phyloP scores from a whole-genome alignment of 2,329 filamentous ascomycete genomes.

The Whalleya microplaca region DNA sequence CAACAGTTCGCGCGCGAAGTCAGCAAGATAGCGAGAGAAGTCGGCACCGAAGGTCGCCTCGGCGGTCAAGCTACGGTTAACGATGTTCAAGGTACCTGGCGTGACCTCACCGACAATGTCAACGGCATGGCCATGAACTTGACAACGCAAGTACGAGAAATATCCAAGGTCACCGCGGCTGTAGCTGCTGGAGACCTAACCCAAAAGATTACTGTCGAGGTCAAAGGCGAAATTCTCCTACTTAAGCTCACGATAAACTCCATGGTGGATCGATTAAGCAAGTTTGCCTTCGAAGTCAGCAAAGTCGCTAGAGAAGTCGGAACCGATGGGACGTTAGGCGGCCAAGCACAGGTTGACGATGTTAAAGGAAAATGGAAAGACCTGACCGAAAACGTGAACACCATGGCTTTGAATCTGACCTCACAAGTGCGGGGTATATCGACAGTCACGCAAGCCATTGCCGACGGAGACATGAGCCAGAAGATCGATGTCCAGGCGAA shows the following conservation, averaged over 20 bases:
- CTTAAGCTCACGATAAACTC: constrained; percentile 98
- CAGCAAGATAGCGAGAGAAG: constrained; percentile 92
- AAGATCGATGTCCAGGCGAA: constrained; percentile 95
- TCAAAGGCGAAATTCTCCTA: constrained; percentile 90
- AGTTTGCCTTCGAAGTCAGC: constrained; percentile 95
- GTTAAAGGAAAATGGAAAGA: constrained; percentile 99
- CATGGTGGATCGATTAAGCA: constrained; percentile 96
- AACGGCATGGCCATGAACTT: constrained; percentile 99
- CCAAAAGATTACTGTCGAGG: constrained; percentile 94
- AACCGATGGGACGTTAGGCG: constrained; percentile 91
- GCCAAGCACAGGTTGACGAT: constrained; percentile 90
- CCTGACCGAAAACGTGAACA: constrained; percentile 88
- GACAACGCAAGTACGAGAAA: constrained; percentile 96
- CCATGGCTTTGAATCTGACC: constrained; percentile 70
- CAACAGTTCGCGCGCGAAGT: constrained; percentile 97
- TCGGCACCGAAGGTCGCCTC: constrained; percentile 92
- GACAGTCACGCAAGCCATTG: constrained; percentile 91
- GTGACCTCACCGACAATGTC: constrained; percentile 91
- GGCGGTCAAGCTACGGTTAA: constrained; percentile 95
- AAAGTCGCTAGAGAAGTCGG: constrained; percentile 95
- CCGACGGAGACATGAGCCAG: constrained; percentile 92
- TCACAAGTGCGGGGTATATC: constrained; percentile 88
- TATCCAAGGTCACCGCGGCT: constrained; percentile 93
- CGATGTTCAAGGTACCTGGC: constrained; percentile 96
- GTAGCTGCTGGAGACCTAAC: constrained; percentile 93